Base-by-base conservation (phyloP, 2,329 filamentous ascomycete genomes). In the Elsinoe fawcettii region DNA sequence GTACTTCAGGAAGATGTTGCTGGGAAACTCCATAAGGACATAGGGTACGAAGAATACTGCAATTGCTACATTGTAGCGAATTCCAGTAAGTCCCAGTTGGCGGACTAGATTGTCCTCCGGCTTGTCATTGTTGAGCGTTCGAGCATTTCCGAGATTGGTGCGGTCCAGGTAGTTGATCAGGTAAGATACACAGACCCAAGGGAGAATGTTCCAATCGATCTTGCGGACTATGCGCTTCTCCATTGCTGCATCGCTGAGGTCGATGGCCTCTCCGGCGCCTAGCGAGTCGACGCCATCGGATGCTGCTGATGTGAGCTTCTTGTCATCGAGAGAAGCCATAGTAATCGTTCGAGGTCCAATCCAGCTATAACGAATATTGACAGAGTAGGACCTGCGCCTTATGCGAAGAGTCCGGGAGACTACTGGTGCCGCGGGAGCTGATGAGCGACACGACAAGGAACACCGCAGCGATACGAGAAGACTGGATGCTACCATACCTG, bases 41-140 rank as follows among this genome's bases (percentile, higher is more conserved):
- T 70, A 69, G 2, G 68, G 68, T 36, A 69, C 70, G 61, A 66
- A 70, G 60, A 71, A 70, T 14, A 56, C 54, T 1, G 54, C 54
- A 14, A 56, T 56, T 4, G 39, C 22, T 20, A 56, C 22, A 18
- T 56, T 56, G 54, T 56, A 56, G 32, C 57, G 49, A 8, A 49
- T 37, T 25, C 51, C 55, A 37, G 47, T 58, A 20, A 53, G 54
- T 20, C 27, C 34, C 23, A 56, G 51, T 27, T 58, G 55, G 18
- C 22, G 22, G 39, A 58, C 44, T 11, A 58, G 49, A 37, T 58
- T 60, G 34, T 55, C 43, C 4, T 20, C n/a, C 14, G 55, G 58
- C 7, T 43, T 51, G 43, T 59, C 57, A 22, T 55, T 56, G 36
- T 59, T 59, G 20, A 59, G 53, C 18, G 53, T 56, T 36, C 44